phyloP scores from a whole-genome alignment of 306 rosid genomes.

The Quercus mongolica region DNA sequence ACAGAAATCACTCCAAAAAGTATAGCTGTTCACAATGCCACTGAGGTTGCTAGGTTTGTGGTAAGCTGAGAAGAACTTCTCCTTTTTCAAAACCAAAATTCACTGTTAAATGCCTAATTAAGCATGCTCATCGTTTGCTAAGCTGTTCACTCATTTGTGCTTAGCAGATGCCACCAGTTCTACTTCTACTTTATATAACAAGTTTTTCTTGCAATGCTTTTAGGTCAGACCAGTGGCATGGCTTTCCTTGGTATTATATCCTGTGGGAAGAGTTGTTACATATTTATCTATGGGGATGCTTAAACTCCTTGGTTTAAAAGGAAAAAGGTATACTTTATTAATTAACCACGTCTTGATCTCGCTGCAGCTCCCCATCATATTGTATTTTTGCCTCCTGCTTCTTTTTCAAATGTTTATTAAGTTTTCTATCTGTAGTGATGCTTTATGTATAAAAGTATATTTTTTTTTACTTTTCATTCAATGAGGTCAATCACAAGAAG shows the following conservation, averaged over 20 bases:
- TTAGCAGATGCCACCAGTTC: slow-evolving; percentile 16
- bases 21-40: slow-evolving; percentile 94
- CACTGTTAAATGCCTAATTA: not conserved
- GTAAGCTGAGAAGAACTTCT: slow-evolving; percentile 43
- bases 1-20: slow-evolving; percentile 99
- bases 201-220: slow-evolving; percentile 33
- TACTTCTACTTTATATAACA: slow-evolving; percentile 16
- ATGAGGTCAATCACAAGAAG: not conserved
- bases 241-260: slow-evolving; percentile 91
- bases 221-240: slow-evolving; percentile 99
- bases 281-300: slow-evolving; percentile 97
- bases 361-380: not conserved
- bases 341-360: slow-evolving; percentile 19
- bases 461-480: not conserved
- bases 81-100: not conserved
- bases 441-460: not conserved
- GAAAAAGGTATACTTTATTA: slow-evolving; percentile 68
- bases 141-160: not conserved
- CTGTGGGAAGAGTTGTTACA: slow-evolving; percentile 91
- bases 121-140: slow-evolving; percentile 11
- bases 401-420: slow-evolving; percentile 7
- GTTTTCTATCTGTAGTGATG: slow-evolving; percentile 11
- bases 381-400: slow-evolving; percentile 8
- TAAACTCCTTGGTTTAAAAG: slow-evolving; percentile 90
- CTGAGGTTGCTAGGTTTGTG: slow-evolving; percentile 97